Evolutionary conservation across 495 filamentous ascomycete genomes (phyloP), one percentile per base, ranked within the genome.

Genomic region (Bacidia rubella): DNA sequence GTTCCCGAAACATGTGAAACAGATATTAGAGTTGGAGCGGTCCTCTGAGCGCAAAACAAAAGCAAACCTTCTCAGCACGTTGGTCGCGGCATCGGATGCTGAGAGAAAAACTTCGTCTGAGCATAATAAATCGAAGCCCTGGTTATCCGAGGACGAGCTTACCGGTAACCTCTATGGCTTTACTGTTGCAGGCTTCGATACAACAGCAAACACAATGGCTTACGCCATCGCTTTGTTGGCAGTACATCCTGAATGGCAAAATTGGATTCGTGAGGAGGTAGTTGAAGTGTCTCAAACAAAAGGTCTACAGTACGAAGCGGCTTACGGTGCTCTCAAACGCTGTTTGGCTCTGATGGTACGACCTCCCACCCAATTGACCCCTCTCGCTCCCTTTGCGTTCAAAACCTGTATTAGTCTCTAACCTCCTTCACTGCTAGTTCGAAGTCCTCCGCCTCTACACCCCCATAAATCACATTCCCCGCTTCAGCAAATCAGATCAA

Each of bases 381-480:
- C 17, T 9, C n/a, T 39, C 32, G 10, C 32, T 39, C 32, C 32
- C 32, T n/a, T 39, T n/a, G 10, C 32, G 10, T n/a, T n/a, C 32
- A 39, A 39, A 45, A 9, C 10, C 42, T 19, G 9, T 9, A 11
- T 11, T 20, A 45, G 10, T 44, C 7, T 25, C 25, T 48, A 19
- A 25, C 45, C 7, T n/a, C 7, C 21, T 3, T 1, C 12, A 24
- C 24, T 29, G 38, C 12, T 46, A 72, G 61, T 62, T 65, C 41
- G 76, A 77, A 60, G 71, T 68, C 2, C 44, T 77, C 9, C 71
- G 74, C 21, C 62, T 75, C 20, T 76, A 66, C 57, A 57, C 65
- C 0, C 65, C 70, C 3, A 64, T 75, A 1, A 54, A 62, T 9
- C 60, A 67, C 23, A 53, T 69, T n/a, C 58, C 66, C 2, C 71